These are phyloP conservation scores for Hyphopichia homilentoma DNA, from an alignment of 805 yeast genomes.

Conservation along the genomic window DNA sequence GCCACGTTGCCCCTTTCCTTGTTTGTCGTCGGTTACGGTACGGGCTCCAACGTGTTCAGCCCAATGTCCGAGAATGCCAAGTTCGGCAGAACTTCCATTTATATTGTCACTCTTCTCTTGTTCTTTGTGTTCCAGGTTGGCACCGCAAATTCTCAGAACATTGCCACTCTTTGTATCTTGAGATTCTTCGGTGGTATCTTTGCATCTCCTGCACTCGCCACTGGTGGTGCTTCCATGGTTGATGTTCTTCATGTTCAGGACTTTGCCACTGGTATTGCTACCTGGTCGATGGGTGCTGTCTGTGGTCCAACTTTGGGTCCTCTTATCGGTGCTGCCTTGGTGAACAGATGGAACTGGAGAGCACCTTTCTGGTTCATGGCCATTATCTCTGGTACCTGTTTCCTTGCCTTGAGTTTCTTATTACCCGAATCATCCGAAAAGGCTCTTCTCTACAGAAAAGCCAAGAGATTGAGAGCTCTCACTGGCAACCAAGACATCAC, in stretches of 20 bases:
- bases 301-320: constrained; percentile 56
- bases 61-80: constrained; percentile 56
- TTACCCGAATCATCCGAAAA: constrained; percentile 49
- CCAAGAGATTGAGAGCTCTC: constrained; percentile 40
- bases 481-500: constrained; percentile 46
- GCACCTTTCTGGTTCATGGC: constrained; percentile 52
- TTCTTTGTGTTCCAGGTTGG: constrained; percentile 55
- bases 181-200: constrained; percentile 54
- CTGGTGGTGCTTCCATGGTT: constrained; percentile 56
- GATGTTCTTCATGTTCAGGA: constrained; percentile 44
- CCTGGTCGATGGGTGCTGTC: constrained; percentile 58
- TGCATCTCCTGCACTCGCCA: constrained; percentile 46
- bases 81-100: constrained; percentile 52
- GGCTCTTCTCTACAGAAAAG: constrained; percentile 46
- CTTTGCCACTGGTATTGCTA: constrained; percentile 46
- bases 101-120: constrained; percentile 42
- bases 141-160: constrained; percentile 46
- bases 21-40: constrained; percentile 58
- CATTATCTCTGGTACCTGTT: constrained; percentile 24
- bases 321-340: constrained; percentile 50
- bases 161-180: constrained; percentile 47
- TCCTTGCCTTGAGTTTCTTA: constrained; percentile 26
- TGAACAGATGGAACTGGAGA: constrained; percentile 42
- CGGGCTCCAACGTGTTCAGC: constrained; percentile 57
- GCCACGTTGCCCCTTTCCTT: constrained; percentile 51